Percentiles rank a stretch among this genome's conserved stretches.
These are phyloP conservation scores for Arachis hypogaea DNA, from an alignment of 306 rosid genomes.

Conservation along the genomic window DNA sequence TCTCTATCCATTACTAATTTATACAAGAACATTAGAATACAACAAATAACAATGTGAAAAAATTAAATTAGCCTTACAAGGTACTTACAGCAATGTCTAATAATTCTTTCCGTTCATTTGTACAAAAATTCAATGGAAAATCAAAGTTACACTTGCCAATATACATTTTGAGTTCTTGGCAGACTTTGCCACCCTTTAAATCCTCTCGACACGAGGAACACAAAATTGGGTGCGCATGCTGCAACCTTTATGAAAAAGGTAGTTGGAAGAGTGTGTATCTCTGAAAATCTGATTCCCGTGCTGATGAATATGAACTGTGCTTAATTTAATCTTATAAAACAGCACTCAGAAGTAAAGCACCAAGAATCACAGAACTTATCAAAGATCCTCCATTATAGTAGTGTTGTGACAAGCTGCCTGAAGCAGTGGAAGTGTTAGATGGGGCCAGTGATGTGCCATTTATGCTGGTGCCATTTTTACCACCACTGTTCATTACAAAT, in stretches of 20 bases:
- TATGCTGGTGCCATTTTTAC: constrained; percentile 56
- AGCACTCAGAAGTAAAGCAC: constrained; percentile 51
- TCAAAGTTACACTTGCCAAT: constrained; percentile 46
- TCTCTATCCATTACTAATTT: too few relatives aligned
- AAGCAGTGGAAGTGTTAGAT: constrained; percentile 63
- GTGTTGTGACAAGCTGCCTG: constrained; percentile 55
- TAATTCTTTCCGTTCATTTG: constrained; percentile 42
- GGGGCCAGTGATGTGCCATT: constrained; percentile 80
- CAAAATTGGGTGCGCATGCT: constrained; percentile 78
- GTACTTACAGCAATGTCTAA: constrained; percentile 48
- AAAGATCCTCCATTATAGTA: constrained; percentile 48
- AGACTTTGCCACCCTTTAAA: constrained; percentile 52
- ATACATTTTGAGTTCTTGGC: constrained; percentile 40
- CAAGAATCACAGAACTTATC: constrained; percentile 51
- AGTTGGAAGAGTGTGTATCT: constrained; percentile 33
- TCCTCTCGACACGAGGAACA: constrained; percentile 55
- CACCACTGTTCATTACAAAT: constrained; percentile 51
- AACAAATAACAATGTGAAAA: not conserved
- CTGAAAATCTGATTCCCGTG: constrained; percentile 40
- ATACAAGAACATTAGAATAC: not conserved
- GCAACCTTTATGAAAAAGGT: constrained; percentile 42
- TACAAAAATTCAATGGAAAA: constrained; percentile 53
- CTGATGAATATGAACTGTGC: constrained; percentile 31
- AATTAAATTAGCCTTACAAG: constrained; percentile 12
- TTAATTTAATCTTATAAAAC: constrained; percentile 53